Percentiles rank a stretch among this genome's conserved stretches.
Conservation (phyloP, 1,284 basidiomycete genomes). For the Austroboletus sp. region DNA sequence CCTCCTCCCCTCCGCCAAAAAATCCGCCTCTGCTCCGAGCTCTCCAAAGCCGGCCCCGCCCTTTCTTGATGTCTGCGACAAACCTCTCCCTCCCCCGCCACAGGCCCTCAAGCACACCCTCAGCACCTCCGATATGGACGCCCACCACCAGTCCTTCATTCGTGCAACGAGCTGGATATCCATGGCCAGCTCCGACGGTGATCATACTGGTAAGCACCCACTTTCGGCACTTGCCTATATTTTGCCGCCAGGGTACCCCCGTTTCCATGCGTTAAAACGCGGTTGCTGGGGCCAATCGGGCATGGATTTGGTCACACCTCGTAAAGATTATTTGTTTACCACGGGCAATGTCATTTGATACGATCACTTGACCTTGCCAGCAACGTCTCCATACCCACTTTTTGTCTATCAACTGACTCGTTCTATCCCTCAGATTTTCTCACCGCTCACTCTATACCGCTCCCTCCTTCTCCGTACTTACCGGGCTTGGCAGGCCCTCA, state of each 20-base stretch:
- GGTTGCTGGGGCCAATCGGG: conserved; percentile 11
- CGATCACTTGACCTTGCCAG: conserved; percentile 7
- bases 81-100: conserved; percentile 28
- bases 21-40: conserved; percentile 27
- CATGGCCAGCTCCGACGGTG: background rate
- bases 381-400: background rate
- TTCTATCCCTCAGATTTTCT: conserved; percentile 26
- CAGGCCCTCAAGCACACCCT: conserved; percentile 14
- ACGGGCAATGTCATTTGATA: conserved; percentile 20
- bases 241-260: conserved; percentile 12
- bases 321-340: conserved; percentile 25
- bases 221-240: conserved; percentile 3
- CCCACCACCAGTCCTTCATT: conserved; percentile 16
- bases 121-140: conserved; percentile 24
- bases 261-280: conserved; percentile 19
- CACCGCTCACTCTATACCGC: conserved; percentile 27
- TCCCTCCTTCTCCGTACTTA: conserved; percentile 32
- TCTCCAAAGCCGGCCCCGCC: conserved; percentile 17
- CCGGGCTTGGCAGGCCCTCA: conserved; percentile 27
- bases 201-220: conserved; percentile 19
- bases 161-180: conserved; percentile 28
- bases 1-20: conserved; percentile 22
- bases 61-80: conserved; percentile 20
- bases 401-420: conserved; percentile 15
- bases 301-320: conserved; percentile 8